Evolutionary conservation across 1,284 basidiomycete species (phyloP).

Genomic region (Pseudozyma sp.): DNA sequence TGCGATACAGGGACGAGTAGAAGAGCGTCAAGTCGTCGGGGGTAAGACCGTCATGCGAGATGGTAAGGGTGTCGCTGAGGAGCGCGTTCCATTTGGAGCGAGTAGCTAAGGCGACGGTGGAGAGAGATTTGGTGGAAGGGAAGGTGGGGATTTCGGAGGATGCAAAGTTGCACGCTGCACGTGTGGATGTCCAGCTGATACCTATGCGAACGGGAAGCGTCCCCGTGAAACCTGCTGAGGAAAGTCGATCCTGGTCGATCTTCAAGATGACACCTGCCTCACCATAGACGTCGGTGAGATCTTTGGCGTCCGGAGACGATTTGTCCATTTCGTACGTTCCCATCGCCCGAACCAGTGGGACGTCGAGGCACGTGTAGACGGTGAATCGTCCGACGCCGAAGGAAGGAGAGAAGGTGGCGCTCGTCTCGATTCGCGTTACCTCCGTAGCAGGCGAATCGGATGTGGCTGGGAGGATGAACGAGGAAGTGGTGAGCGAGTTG

Average conservation of each 20-base stretch:
- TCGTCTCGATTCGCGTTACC: conserved; percentile 24
- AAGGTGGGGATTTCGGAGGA: conserved; percentile 29
- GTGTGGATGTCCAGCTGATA: conserved; percentile 35
- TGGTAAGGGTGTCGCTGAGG: conserved; percentile 16
- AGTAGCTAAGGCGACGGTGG: conserved; percentile 2
- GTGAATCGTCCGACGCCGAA: conserved; percentile 36
- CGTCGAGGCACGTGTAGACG: conserved; percentile 36
- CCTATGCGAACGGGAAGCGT: conserved; percentile 29
- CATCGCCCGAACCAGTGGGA: conserved; percentile 15
- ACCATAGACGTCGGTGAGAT: conserved; percentile 8
- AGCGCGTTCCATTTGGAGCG: conserved; percentile 31
- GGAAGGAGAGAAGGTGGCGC: conserved; percentile 24
- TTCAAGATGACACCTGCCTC: conserved; percentile 22
- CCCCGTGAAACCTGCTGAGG: conserved; percentile 2
- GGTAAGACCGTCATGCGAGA: conserved; percentile 18
- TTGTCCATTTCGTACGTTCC: conserved; percentile 5
- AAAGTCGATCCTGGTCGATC: conserved; percentile 15
- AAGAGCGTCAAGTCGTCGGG: conserved; percentile 70
- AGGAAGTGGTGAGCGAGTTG: conserved; percentile 21
- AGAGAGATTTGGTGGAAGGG: conserved; percentile 10
- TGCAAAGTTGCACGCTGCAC: conserved; percentile 37
- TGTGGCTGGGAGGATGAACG: conserved; percentile 2
- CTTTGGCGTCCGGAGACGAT: background rate
- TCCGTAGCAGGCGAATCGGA: background rate
- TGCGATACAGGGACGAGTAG: conserved; percentile 75